A percentile compares a stretch with the other conserved stretches of the same genome.
Evolutionary conservation across 2,329 filamentous ascomycete species (phyloP).

Genomic region (Neopestalotiopsis sp.): DNA sequence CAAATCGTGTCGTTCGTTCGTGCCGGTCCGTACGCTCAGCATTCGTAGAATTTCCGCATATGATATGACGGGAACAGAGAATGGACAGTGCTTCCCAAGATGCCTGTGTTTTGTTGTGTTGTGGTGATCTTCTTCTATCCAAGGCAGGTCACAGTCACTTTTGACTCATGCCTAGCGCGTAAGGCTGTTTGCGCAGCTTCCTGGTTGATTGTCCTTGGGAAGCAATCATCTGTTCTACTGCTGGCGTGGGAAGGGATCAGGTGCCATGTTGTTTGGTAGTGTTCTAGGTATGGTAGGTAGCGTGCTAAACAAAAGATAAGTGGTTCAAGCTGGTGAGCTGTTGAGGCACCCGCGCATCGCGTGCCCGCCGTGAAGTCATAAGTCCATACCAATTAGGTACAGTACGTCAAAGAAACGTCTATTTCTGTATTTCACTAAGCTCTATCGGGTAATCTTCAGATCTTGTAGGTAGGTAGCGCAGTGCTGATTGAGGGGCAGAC

Average conservation of each 20-base stretch:
- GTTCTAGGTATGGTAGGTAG: not conserved
- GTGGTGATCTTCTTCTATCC: not conserved
- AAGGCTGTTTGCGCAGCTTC: not conserved
- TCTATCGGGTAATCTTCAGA: not conserved
- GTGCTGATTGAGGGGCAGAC: not conserved
- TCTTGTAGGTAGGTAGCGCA: no score
- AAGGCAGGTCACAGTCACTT: not conserved
- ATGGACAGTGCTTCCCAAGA: not conserved
- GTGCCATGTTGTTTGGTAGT: constrained; percentile 6
- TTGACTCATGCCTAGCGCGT: not conserved
- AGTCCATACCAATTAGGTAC: not conserved
- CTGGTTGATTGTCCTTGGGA: constrained; percentile 12
- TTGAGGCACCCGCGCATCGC: constrained; percentile 19
- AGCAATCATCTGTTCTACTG: constrained; percentile 18
- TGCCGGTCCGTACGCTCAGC: not conserved
- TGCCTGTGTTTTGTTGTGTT: not conserved
- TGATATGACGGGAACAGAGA: not conserved
- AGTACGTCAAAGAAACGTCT: not conserved
- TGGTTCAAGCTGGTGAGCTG: not conserved
- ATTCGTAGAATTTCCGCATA: not conserved
- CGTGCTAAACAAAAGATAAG: constrained; percentile 4
- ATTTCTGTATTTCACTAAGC: not conserved
- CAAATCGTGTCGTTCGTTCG: not conserved
- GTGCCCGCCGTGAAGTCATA: constrained; percentile 19
- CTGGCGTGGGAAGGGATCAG: constrained; percentile 13